phyloP scores from a whole-genome alignment of 2,329 filamentous ascomycete species.

The Fusarium sp. region DNA sequence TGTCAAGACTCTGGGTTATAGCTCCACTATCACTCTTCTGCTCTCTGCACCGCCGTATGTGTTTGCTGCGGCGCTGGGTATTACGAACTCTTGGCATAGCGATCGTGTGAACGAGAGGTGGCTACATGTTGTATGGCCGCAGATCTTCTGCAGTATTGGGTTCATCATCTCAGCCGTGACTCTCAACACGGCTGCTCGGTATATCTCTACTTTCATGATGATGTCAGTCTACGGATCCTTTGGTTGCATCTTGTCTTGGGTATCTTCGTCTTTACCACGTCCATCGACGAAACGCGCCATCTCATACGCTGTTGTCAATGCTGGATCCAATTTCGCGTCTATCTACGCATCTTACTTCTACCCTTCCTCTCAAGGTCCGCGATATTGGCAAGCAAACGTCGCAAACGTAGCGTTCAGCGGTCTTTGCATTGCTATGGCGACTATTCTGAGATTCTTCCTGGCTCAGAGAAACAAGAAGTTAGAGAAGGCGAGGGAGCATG shows the following conservation, averaged over 20 bases:
- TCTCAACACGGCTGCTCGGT: constrained; percentile 5
- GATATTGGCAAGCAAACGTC: constrained; percentile 8
- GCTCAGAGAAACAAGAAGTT: neutral
- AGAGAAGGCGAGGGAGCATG: constrained; percentile 2
- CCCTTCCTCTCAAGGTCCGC: neutral
- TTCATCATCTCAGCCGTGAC: constrained; percentile 8
- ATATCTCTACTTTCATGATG: constrained; percentile 18
- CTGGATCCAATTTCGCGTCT: neutral
- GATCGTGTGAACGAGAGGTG: constrained; percentile 1
- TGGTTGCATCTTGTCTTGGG: constrained; percentile 9
- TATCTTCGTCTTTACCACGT: constrained; percentile 1
- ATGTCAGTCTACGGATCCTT: constrained; percentile 18
- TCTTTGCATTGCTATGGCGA: constrained; percentile 10
- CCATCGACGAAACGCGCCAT: constrained; percentile 9
- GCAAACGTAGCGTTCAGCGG: constrained; percentile 9
- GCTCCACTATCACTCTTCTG: constrained; percentile 3
- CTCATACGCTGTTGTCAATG: constrained; percentile 6
- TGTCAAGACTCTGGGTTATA: constrained; percentile 1
- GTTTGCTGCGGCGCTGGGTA: neutral
- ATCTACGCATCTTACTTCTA: constrained; percentile 19
- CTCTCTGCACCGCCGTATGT: constrained; percentile 8
- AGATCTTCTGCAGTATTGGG: constrained; percentile 6
- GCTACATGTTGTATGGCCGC: constrained; percentile 8
- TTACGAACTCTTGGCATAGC: constrained; percentile 13
- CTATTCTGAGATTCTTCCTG: neutral